These are phyloP conservation scores for Cucumis cinereus DNA, from an alignment of 306 rosid genomes.

Conservation along the genomic window DNA sequence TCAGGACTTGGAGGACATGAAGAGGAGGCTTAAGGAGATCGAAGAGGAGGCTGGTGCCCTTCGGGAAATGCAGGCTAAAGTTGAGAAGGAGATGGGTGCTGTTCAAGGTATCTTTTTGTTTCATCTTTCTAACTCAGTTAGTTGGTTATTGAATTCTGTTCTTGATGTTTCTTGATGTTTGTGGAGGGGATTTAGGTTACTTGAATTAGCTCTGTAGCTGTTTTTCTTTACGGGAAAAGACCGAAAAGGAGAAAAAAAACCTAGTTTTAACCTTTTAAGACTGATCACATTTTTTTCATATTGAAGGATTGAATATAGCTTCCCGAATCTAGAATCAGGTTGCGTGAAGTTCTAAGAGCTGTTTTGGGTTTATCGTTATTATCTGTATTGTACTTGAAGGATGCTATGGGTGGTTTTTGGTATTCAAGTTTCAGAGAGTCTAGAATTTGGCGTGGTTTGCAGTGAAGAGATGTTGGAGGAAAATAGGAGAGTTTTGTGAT, in stretches of 20 bases:
- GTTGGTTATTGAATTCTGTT: not conserved
- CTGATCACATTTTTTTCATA: not conserved
- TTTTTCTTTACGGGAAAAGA: not conserved
- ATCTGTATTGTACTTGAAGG: not conserved
- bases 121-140: not conserved
- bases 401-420: not conserved
- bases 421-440: not conserved
- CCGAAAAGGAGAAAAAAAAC: not conserved
- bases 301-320: not conserved
- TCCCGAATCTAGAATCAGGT: not conserved
- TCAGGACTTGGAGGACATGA: conserved; percentile 98
- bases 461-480: not conserved
- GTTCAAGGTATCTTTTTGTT: conserved; percentile 50
- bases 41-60: conserved; percentile 96
- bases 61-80: conserved; percentile 99
- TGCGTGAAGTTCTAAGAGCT: not conserved
- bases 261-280: not conserved
- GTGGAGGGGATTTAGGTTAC: not conserved
- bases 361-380: not conserved
- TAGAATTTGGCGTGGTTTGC: not conserved
- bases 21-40: conserved; percentile 92
- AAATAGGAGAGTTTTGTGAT: not conserved
- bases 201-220: not conserved
- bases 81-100: conserved; percentile 97
- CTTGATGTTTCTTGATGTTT: not conserved